Evolutionary conservation across 2,329 filamentous ascomycete genomes (phyloP).

Genomic region (Phaeomoniella chlamydospora): DNA sequence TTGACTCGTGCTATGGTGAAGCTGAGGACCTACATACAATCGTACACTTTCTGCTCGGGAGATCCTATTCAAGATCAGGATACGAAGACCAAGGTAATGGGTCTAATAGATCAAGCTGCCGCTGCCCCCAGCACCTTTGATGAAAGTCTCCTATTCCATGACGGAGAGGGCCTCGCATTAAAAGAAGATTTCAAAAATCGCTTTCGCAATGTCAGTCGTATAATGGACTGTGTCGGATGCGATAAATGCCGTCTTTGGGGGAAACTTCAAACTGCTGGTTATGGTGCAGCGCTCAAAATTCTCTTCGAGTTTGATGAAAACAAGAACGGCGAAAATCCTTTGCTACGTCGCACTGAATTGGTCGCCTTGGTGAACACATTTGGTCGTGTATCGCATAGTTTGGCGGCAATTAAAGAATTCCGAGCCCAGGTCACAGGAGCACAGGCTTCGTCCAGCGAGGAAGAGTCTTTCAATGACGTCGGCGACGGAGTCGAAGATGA

Average conservation of each 20-base stretch:
- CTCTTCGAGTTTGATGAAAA: conserved; percentile 80
- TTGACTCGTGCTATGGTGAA: conserved; percentile 84
- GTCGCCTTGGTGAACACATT: conserved; percentile 93
- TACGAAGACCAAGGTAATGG: conserved; percentile 71
- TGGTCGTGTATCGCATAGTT: conserved; percentile 67
- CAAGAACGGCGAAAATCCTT: conserved; percentile 48
- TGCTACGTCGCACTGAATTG: conserved; percentile 75
- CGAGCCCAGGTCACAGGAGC: conserved; percentile 26
- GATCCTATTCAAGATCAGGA: conserved; percentile 63
- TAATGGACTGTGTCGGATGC: conserved; percentile 98
- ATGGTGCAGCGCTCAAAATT: conserved; percentile 87
- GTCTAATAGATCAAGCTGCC: conserved; percentile 56
- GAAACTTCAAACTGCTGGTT: conserved; percentile 88
- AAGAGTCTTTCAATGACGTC: conserved; percentile 26
- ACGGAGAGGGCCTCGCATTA: conserved; percentile 48
- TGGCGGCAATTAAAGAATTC: conserved; percentile 64
- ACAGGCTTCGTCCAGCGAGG: conserved; percentile 4
- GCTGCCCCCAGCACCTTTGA: conserved; percentile 69
- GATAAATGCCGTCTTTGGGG: conserved; percentile 98
- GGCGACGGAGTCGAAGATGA: conserved; percentile 3
- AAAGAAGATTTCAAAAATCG: conserved; percentile 97
- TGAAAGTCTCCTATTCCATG: conserved; percentile 86
- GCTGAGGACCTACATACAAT: conserved; percentile 63
- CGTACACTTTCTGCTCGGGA: conserved; percentile 85
- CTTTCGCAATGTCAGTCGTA: conserved; percentile 87